Percentiles rank a stretch among this genome's conserved stretches.
Conservation (phyloP, 768 basidiomycete genomes). For the Podaxis pistillaris region DNA sequence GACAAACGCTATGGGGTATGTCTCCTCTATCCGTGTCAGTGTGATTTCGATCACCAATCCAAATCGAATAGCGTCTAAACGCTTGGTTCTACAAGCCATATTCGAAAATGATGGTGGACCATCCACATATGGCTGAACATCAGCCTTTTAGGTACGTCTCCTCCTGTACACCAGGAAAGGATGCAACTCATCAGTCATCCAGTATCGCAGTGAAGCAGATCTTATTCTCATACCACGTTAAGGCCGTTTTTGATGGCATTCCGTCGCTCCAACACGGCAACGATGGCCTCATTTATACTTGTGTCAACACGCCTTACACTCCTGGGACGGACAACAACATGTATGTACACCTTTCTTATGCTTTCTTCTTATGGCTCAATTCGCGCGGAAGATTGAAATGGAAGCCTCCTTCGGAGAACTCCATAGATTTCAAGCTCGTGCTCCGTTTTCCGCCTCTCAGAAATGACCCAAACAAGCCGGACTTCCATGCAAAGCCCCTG, state of each 20-base stretch:
- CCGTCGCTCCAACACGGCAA: constrained; percentile 86
- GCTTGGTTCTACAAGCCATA: constrained; percentile 85
- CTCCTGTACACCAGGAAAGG: not conserved
- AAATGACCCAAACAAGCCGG: constrained; percentile 57
- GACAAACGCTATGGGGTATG: constrained; percentile 89
- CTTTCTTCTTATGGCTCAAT: not conserved
- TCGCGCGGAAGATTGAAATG: constrained; percentile 76
- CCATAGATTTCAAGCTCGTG: constrained; percentile 94
- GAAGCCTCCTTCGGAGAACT: constrained; percentile 98
- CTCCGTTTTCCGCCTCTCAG: constrained; percentile 82
- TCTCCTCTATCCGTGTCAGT: constrained; percentile 16
- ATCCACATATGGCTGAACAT: constrained; percentile 59
- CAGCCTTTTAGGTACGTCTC: constrained; percentile 84
- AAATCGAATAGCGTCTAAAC: constrained; percentile 58
- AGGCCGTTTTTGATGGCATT: constrained; percentile 84
- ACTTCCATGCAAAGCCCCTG: constrained; percentile 81
- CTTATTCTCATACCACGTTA: constrained; percentile 81
- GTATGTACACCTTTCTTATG: constrained; percentile 42
- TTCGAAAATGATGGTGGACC: constrained; percentile 60
- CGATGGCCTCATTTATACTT: constrained; percentile 96
- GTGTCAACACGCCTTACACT: constrained; percentile 79
- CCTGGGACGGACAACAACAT: constrained; percentile 87
- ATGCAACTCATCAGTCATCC: constrained; percentile 15
- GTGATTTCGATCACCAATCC: constrained; percentile 12
- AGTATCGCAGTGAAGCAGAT: constrained; percentile 90